These are phyloP conservation scores for Arabidopsis arenosa DNA, from an alignment of 345 rosid species.

Conservation along the genomic window DNA sequence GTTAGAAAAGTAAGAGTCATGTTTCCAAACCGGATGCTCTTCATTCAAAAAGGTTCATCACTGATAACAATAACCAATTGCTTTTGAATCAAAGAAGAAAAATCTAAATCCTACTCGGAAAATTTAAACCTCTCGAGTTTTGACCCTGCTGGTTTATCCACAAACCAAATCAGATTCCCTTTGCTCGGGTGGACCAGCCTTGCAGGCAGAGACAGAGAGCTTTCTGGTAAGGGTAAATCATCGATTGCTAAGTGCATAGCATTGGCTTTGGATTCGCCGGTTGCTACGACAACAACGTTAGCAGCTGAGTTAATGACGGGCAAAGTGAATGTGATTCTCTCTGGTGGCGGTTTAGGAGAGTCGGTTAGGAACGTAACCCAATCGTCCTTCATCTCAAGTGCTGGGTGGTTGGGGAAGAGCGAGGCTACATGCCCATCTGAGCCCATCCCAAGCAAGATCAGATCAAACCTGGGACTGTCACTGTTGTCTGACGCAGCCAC, in stretches of 20 bases:
- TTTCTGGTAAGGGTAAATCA: conserved; percentile 45
- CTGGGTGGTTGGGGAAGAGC: conserved; percentile 74
- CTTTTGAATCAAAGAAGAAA: conserved; percentile 31
- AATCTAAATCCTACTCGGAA: conserved; percentile 48
- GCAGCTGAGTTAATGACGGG: conserved; percentile 93
- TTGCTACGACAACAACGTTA: conserved; percentile 69
- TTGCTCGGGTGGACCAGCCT: conserved; percentile 66
- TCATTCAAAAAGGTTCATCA: conserved; percentile 28
- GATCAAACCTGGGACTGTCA: conserved; percentile 93
- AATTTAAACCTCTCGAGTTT: conserved; percentile 55
- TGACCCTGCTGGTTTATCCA: conserved; percentile 82
- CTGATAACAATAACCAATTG: conserved; percentile 23
- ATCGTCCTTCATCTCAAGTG: conserved; percentile 60
- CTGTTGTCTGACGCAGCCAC: conserved; percentile 69
- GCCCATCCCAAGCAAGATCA: conserved; percentile 88
- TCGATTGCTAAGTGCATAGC: conserved; percentile 69
- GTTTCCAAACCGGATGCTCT: conserved; percentile 30
- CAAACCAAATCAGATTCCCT: conserved; percentile 82
- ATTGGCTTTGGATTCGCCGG: conserved; percentile 81
- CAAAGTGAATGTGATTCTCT: conserved; percentile 91
- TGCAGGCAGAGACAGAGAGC: conserved; percentile 58
- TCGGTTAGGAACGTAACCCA: conserved; percentile 81
- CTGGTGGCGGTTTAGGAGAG: conserved; percentile 86
- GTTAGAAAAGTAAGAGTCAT: conserved; percentile 3
- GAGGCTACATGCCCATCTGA: conserved; percentile 92